Base-by-base conservation (phyloP, 2,329 filamentous ascomycete genomes). In the Fusarium nematophilum region DNA sequence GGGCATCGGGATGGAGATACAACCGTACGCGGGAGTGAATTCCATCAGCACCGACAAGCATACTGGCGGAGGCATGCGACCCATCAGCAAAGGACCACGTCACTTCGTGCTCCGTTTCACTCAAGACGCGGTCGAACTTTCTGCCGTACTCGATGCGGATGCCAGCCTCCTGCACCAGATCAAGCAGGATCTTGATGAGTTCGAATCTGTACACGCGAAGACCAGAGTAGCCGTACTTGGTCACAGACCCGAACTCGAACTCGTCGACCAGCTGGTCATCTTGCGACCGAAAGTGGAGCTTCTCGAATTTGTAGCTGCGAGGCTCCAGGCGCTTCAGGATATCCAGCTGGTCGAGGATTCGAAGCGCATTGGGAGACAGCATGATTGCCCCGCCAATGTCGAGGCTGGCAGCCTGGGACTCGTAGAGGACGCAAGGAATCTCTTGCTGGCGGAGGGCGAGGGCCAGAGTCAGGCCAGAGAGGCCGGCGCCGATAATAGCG, bases 351-450 rank as follows among this genome's bases (percentile, higher is more conserved):
- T 86, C 80, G 0, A 88, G 76, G 31, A 86, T 75, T 4, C 78
- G 76, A 2, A 88, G 76, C 0, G 83, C 82, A 47, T 87, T 87
- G 5, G 85, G 85, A 0, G 84, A 85, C 3, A 87, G 78, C 80
- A 86, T 85, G 25, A 88, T 74, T 1, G 82, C 83, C 3, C 85
- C 85, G 14, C 81, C 81, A 18, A 80, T 79, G 54, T 81, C 76
- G 3, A 79, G 74, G 2, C 79, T 74, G 0, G 76, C 75, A 1
- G 72, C 53, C 8, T 81, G 77, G 11, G 76, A 73, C 57, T 87
- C 85, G 57, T 85, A 87, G 44, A 87, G 71, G 3, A 73, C 80
- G 54, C 73, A 76, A 5, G 74, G 61, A 36, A 88, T 86, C 33
- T 74, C 73, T 51, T 83, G 75, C 25, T 79, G 73, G 52, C 86